phyloP scores from a whole-genome alignment of 139 green algal species.

The Yamagishiella unicocca region DNA sequence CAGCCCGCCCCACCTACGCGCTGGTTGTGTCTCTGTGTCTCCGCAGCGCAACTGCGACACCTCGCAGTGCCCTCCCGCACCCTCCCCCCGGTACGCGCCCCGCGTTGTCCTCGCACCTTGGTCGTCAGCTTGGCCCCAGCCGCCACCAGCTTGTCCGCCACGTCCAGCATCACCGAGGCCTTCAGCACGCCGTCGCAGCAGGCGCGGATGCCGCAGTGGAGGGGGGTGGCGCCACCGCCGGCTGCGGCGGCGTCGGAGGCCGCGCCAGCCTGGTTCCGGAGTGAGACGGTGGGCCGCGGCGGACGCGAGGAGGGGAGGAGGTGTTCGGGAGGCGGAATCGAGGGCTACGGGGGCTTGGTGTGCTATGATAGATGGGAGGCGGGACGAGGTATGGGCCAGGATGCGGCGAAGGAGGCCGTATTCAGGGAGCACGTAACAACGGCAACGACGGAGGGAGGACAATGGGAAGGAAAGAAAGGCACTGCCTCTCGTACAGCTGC shows the following conservation, averaged over 20 bases:
- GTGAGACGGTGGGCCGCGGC: not conserved
- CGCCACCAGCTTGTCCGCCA: constrained; percentile 14
- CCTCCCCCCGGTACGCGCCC: too few relatives aligned
- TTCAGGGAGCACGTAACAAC: too few relatives aligned
- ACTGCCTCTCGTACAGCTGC: too few relatives aligned
- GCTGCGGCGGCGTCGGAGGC: not conserved
- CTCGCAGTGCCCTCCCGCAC: too few relatives aligned
- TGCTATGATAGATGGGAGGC: not conserved
- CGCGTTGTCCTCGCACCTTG: not conserved
- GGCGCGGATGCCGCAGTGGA: not conserved
- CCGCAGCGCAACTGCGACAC: too few relatives aligned
- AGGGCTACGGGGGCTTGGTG: not conserved
- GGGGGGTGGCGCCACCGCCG: not conserved
- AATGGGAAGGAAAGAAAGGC: too few relatives aligned
- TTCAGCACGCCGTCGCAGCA: not conserved
- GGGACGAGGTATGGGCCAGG: not conserved
- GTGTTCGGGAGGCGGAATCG: not conserved
- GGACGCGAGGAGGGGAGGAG: not conserved
- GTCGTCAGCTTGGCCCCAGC: constrained; percentile 3
- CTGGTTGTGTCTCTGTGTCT: too few relatives aligned
- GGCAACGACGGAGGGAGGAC: too few relatives aligned
- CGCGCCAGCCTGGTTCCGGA: constrained; percentile 34
- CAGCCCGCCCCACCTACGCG: too few relatives aligned
- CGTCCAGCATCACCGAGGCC: not conserved
- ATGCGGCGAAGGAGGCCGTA: too few relatives aligned